Evolutionary conservation across 768 basidiomycete genomes (phyloP), one percentile per base, ranked within the genome.

Genomic region (Sarcodon sp.): DNA sequence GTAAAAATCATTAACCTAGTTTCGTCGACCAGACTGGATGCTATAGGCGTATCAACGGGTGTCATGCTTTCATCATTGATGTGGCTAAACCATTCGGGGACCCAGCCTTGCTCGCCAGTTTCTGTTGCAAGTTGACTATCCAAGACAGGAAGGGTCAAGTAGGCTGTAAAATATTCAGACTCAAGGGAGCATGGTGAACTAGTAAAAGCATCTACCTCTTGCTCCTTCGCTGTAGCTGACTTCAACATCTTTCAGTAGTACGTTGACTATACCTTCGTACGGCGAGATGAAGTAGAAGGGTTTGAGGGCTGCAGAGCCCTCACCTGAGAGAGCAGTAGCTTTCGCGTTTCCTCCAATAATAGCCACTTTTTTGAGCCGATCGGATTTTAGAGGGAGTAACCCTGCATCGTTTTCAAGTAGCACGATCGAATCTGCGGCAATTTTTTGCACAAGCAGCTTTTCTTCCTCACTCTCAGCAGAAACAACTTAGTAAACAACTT

Each of bases 321-420:
- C 85, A 36, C 83, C 83, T 37, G 76, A 80, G 7, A 80, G 65
- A 2, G 78, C 71, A 6, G 61, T 55, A 0, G 78, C 76, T 58
- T 79, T 84, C 21, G 79, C 80, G 53, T 84, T 86, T 6, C 76
- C 75, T 7, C 87, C 87, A 33, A 90, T 70, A 45, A 91, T 76
- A 0, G 84, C 85, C 35, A 88, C 66, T 61, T 80, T 87, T 62
- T 76, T 82, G 46, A 85, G 59, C 63, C 43, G 59, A 53, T 37
- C 55, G 55, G 58, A 58, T 47, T 67, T 64, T 6, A 86, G 65
- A 1, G 83, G 83, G 9, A 78, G 72, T 21, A 82, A 41, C 13
- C 61, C 60, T 43, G 62, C 59, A 4, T 80, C 69, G 57, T 88
- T 90, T 68, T 84, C 85, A 47, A 89, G 64, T 32, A 90, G 69